A percentile compares a stretch with the other conserved stretches of the same genome.
phyloP scores from a whole-genome alignment of 306 rosid species.

The Prosopis cineraria region DNA sequence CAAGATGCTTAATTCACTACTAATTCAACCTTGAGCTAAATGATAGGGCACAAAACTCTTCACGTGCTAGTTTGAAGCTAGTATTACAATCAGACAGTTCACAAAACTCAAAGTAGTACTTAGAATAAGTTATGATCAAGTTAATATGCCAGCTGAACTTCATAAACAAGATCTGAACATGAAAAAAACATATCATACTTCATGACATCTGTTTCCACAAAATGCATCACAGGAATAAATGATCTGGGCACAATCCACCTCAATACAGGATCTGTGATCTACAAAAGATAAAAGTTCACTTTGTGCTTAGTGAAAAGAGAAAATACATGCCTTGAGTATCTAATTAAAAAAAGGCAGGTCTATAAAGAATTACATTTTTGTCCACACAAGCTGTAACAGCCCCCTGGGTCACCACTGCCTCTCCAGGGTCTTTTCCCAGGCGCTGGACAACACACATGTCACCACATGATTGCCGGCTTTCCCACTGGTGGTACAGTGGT shows the following conservation, averaged over 20 bases:
- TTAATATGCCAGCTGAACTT: constrained; percentile 4
- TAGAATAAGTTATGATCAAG: constrained; percentile 29
- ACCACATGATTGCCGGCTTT: no score
- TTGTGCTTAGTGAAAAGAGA: constrained; percentile 35
- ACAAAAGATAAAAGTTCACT: constrained; percentile 29
- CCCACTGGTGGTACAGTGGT: no score
- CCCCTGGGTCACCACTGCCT: no score
- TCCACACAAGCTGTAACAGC: constrained; percentile 70
- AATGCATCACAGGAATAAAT: constrained; percentile 43
- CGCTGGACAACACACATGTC: no score
- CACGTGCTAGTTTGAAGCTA: not conserved
- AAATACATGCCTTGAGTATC: constrained; percentile 8
- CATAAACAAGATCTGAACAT: constrained; percentile 7
- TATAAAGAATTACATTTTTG: constrained; percentile 66
- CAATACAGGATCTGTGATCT: constrained; percentile 73
- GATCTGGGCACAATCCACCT: constrained; percentile 43
- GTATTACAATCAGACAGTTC: constrained; percentile 23
- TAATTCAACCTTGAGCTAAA: not conserved
- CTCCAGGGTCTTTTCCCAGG: no score
- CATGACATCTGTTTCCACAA: constrained; percentile 78
- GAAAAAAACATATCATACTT: constrained; percentile 49
- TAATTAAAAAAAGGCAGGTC: not conserved
- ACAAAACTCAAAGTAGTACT: constrained; percentile 28
- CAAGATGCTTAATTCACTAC: constrained; percentile 1
- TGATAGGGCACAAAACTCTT: not conserved